Base-by-base conservation (phyloP, 2,329 filamentous ascomycete species). In the Paecilomyces variotii region DNA sequence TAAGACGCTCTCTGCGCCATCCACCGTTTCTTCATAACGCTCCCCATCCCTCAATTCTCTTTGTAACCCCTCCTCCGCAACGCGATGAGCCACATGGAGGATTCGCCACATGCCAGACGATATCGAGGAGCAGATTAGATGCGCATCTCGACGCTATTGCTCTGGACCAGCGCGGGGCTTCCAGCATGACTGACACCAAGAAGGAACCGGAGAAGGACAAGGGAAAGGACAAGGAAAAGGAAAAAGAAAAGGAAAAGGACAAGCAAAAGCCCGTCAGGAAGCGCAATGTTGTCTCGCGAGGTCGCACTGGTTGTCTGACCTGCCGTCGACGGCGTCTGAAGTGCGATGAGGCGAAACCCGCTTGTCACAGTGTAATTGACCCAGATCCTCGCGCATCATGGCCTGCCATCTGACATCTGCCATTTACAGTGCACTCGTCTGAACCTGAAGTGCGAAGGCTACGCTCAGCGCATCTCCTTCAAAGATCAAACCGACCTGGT, bases 221-320 rank as follows among this genome's bases (percentile, higher is more conserved):
- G 35, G 14, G 19, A 1, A 30, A 55, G 5, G 34, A 34, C 12
- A 34, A 28, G 54, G 54, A 56, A 12, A 55, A 50, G 49, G 14
- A 19, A 39, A 39, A 14, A 12, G 35, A 39, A 5, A 39, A 45
- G n/a, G 35, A n/a, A 2, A 30, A 55, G 3, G 34, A 34, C 27
- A 34, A 28, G 54, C 54, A 56, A 19, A 55, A 51, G 49, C 55
- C 59, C 5, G 51, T 45, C 26, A 60, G 60, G 39, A 62, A 59
- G 56, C 58, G 62, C 27, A 62, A 63, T 59, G 62, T 63, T n/a
- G 52, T 62, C n/a, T 61, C 62, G 54, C 58, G 62, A 14, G 62
- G 60, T 28, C 56, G 62, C 28, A 63, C 58, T n/a, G 62, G 62
- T 10, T 63, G 62, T 28, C 45, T 62, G 10, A 63, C 62, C 19